A percentile compares a stretch with the other conserved stretches of the same genome.
These are phyloP conservation scores for Curvularia sp. DNA, from an alignment of 2,329 filamentous ascomycete genomes.

Conservation along the genomic window DNA sequence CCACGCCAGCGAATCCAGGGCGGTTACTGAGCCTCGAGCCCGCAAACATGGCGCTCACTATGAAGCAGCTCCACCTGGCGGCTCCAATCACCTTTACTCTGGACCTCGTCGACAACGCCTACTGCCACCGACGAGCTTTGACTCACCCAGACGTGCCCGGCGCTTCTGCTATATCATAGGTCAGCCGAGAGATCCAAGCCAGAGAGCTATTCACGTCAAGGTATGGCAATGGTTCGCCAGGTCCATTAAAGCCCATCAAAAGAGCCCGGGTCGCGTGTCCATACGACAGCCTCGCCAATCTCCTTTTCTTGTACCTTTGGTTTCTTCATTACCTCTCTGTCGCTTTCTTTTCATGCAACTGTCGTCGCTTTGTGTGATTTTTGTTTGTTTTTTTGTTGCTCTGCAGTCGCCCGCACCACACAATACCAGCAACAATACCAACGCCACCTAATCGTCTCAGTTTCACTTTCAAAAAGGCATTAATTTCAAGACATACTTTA, in stretches of 20 bases:
- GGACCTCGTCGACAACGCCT: conserved; percentile 31
- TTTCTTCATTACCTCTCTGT: conserved; percentile 19
- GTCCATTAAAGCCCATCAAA: conserved; percentile 28
- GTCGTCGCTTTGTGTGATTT: conserved; percentile 20
- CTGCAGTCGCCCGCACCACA: conserved; percentile 28
- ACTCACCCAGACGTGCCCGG: conserved; percentile 36
- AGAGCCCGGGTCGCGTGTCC: conserved; percentile 40
- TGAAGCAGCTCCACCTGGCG: conserved; percentile 32
- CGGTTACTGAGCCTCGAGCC: conserved; percentile 46
- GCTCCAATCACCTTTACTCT: conserved; percentile 45
- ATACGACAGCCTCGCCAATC: conserved; percentile 27
- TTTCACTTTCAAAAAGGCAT: conserved; percentile 43
- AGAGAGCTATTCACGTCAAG: conserved; percentile 37
- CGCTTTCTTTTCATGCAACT: conserved; percentile 14
- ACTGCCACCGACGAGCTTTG: conserved; percentile 35
- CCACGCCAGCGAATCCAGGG: conserved; percentile 47
- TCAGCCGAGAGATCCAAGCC: conserved; percentile 21
- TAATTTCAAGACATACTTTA: conserved; percentile 27
- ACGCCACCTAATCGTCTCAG: conserved; percentile 37
- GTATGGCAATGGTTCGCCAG: conserved; percentile 33
- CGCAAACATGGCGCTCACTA: conserved; percentile 45
- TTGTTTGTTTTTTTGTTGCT: conserved; percentile 20
- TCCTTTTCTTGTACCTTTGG: conserved; percentile 25
- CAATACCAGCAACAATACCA: conserved; percentile 29
- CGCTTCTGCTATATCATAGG: conserved; percentile 38